Conservation (phyloP, 371 early-diverging fungal species). For the Mucor sp. region DNA sequence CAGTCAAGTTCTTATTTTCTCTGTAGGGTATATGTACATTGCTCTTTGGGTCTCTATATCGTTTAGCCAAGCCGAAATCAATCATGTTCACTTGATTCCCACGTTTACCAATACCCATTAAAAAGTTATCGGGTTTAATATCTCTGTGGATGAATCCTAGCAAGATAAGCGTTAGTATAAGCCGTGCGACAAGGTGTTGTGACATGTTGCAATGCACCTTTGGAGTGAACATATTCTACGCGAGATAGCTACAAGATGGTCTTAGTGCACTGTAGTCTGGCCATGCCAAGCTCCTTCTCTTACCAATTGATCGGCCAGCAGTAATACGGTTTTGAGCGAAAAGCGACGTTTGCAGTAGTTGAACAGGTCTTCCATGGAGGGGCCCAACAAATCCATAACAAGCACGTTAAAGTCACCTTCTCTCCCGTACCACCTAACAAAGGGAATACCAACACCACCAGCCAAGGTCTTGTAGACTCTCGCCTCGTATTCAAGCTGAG, state of each 20-base stretch:
- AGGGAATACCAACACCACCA: conserved; percentile 97
- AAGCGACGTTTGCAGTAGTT: conserved; percentile 98
- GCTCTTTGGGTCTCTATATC: conserved; percentile 96
- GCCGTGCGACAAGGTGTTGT: background rate
- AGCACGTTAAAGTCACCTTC: conserved; percentile 94
- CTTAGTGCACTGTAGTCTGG: background rate
- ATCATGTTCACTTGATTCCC: conserved; percentile 98
- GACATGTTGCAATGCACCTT: conserved; percentile 34
- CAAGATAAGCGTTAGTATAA: background rate
- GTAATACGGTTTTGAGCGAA: conserved; percentile 95
- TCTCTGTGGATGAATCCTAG: conserved; percentile 71
- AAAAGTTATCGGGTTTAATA: conserved; percentile 98
- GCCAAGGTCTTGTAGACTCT: conserved; percentile 94
- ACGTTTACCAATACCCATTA: conserved; percentile 96
- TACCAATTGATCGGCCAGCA: conserved; percentile 99
- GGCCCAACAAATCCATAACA: conserved; percentile 99
- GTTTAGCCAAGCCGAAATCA: conserved; percentile 99
- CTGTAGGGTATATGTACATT: conserved; percentile 98
- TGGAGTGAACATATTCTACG: conserved; percentile 98
- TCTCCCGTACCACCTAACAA: conserved; percentile 92
- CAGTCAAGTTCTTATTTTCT: conserved; percentile 98
- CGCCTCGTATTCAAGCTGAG: conserved; percentile 97
- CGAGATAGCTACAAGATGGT: conserved; percentile 77
- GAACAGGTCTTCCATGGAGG: conserved; percentile 98
- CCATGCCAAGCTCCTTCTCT: conserved; percentile 7